Evolutionary conservation across 1,284 basidiomycete genomes (phyloP).

Genomic region (Cystobasidium sp.): DNA sequence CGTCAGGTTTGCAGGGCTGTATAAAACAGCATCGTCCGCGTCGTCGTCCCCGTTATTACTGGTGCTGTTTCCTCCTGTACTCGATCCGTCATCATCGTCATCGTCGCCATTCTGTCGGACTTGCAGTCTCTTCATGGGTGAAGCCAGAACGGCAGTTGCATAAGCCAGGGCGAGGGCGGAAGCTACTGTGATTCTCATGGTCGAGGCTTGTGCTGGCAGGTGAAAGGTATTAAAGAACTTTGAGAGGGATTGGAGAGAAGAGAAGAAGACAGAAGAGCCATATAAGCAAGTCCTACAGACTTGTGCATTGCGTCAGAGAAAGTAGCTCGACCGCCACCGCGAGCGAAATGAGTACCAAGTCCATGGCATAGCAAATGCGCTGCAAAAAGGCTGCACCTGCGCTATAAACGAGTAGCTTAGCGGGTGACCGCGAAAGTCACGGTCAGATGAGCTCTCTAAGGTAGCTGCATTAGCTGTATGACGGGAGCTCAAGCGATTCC

Average conservation of each 20-base stretch:
- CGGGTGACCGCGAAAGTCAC: too few species aligned
- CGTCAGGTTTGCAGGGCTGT: constrained; percentile 23
- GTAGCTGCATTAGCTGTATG: too few species aligned
- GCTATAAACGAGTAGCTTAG: too few species aligned
- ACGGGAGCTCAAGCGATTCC: too few species aligned
- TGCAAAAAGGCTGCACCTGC: too few species aligned
- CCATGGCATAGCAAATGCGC: too few species aligned
- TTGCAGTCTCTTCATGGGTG: constrained; percentile 13
- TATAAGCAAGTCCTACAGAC: too few species aligned
- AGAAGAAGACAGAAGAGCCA: neutral
- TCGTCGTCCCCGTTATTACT: constrained; percentile 3
- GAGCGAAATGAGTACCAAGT: too few species aligned
- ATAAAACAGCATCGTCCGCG: constrained; percentile 22
- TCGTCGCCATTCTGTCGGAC: constrained; percentile 6
- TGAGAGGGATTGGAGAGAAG: neutral
- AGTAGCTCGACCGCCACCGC: too few species aligned
- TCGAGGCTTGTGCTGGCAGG: neutral
- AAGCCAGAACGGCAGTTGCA: constrained; percentile 13
- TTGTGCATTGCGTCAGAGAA: too few species aligned
- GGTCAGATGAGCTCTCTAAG: too few species aligned
- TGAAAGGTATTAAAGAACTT: neutral
- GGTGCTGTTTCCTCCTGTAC: neutral
- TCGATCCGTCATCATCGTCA: neutral
- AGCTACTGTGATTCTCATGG: constrained; percentile 6
- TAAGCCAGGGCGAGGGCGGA: constrained; percentile 5